Percentiles rank a stretch among this genome's conserved stretches.
phyloP scores from a whole-genome alignment of 805 yeast genomes.

The Candida oleophila region DNA sequence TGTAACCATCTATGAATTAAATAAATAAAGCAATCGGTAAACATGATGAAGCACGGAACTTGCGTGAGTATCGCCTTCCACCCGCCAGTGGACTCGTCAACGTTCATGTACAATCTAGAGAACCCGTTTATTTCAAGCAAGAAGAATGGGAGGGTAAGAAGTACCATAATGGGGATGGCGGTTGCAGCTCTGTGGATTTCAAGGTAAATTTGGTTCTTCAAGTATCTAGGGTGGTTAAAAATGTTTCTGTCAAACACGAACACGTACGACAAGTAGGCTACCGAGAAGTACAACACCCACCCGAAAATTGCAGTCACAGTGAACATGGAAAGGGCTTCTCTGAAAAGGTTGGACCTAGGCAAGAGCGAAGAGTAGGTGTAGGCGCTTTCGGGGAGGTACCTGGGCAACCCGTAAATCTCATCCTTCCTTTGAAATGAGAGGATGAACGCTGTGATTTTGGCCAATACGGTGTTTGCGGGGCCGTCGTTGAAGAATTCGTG shows the following conservation, averaged over 20 bases:
- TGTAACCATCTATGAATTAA: slow-evolving; percentile 90
- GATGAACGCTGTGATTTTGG: slow-evolving; percentile 11
- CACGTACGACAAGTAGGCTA: slow-evolving; percentile 74
- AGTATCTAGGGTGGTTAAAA: slow-evolving; percentile 92
- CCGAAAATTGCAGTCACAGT: slow-evolving; percentile 79
- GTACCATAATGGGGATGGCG: slow-evolving; percentile 88
- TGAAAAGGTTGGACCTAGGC: slow-evolving; percentile 66
- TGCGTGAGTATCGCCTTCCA: slow-evolving; percentile 65
- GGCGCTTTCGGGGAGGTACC: slow-evolving; percentile 52
- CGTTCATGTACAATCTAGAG: slow-evolving; percentile 71
- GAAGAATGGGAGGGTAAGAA: slow-evolving; percentile 88
- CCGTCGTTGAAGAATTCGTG: slow-evolving; percentile 7
- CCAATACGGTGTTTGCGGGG: slow-evolving; percentile 11
- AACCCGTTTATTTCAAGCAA: slow-evolving; percentile 78
- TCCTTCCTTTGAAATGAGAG: slow-evolving; percentile 22
- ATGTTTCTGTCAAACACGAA: slow-evolving; percentile 84
- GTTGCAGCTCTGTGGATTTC: slow-evolving; percentile 78
- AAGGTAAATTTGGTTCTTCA: slow-evolving; percentile 86
- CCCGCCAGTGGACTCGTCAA: slow-evolving; percentile 64
- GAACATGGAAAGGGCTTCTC: slow-evolving; percentile 70
- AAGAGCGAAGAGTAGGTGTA: slow-evolving; percentile 67
- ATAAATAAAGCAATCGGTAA: slow-evolving; percentile 92
- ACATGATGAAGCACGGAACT: slow-evolving; percentile 77
- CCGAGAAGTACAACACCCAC: slow-evolving; percentile 71
- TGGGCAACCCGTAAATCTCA: slow-evolving; percentile 64